These are phyloP conservation scores for Vachellia pachyceras DNA, from an alignment of 306 rosid genomes.

Conservation along the genomic window DNA sequence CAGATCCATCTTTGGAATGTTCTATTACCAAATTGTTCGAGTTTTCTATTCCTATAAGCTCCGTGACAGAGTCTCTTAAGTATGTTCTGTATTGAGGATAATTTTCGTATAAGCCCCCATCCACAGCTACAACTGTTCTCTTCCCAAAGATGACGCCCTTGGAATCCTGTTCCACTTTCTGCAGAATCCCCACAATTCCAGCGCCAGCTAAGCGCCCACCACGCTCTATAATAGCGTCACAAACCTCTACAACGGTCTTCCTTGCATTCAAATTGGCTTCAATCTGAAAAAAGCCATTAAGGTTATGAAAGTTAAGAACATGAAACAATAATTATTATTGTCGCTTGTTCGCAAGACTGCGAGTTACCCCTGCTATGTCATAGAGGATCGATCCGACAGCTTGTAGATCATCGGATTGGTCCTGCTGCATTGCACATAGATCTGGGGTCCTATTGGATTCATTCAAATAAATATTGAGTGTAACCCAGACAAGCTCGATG, in stretches of 20 bases:
- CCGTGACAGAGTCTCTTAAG: conserved; percentile 63
- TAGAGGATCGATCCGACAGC: conserved; percentile 69
- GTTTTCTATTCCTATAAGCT: conserved; percentile 67
- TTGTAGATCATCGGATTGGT: conserved; percentile 72
- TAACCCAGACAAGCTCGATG: not conserved
- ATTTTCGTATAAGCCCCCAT: conserved; percentile 87
- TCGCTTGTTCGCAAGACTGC: not conserved
- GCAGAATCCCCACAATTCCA: conserved; percentile 86
- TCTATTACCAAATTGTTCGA: conserved; percentile 68
- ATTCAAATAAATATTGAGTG: conserved; percentile 22
- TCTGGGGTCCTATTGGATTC: conserved; percentile 73
- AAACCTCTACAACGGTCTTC: conserved; percentile 77
- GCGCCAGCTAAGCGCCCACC: conserved; percentile 97
- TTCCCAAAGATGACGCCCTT: conserved; percentile 66
- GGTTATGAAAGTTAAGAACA: not conserved
- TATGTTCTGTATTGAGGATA: conserved; percentile 82
- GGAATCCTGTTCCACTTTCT: conserved; percentile 82
- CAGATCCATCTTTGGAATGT: conserved; percentile 88
- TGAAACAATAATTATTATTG: not conserved
- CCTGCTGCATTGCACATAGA: conserved; percentile 85
- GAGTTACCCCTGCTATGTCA: conserved; percentile 71
- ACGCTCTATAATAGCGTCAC: conserved; percentile 80
- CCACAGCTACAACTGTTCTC: conserved; percentile 90
- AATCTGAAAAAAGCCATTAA: conserved; percentile 46
- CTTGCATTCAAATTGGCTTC: conserved; percentile 67